These are phyloP conservation scores for Periconia sp. DNA, from an alignment of 2,329 filamentous ascomycete species.

Conservation along the genomic window DNA sequence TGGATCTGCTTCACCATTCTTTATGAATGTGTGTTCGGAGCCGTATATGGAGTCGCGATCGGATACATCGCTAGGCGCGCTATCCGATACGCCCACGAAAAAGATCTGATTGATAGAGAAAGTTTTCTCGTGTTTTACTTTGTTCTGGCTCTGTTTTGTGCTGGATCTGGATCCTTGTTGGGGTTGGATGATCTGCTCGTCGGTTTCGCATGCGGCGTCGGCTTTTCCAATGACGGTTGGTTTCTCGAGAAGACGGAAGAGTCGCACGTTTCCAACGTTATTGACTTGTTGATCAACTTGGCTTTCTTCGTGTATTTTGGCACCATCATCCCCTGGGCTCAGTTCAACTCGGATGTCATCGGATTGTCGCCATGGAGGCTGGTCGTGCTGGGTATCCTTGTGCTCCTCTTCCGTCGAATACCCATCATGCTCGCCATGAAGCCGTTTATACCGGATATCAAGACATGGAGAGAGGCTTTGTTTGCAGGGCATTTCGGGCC, in stretches of 20 bases:
- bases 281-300: slow-evolving; percentile 94
- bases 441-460: slow-evolving; percentile 92
- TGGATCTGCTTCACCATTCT: slow-evolving; percentile 89
- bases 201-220: slow-evolving; percentile 93
- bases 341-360: slow-evolving; percentile 74
- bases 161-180: slow-evolving; percentile 86
- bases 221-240: slow-evolving; percentile 99
- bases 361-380: slow-evolving; percentile 86
- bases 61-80: slow-evolving; percentile 89
- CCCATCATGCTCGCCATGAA: slow-evolving; percentile 92
- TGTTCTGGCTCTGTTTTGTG: slow-evolving; percentile 91
- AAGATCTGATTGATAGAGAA: slow-evolving; percentile 87
- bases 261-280: slow-evolving; percentile 98
- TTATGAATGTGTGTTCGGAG: slow-evolving; percentile 94
- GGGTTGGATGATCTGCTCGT: slow-evolving; percentile 93
- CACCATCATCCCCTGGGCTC: slow-evolving; percentile 93
- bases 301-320: slow-evolving; percentile 98
- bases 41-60: slow-evolving; percentile 81
- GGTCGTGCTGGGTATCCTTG: slow-evolving; percentile 89
- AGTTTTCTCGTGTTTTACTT: slow-evolving; percentile 99
- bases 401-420: slow-evolving; percentile 93
- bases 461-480: slow-evolving; percentile 95
- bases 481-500: slow-evolving; percentile 98
- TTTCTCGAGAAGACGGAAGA: slow-evolving; percentile 98
- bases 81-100: slow-evolving; percentile 83